These are phyloP conservation scores for Physcomitrium patens DNA, from an alignment of 225 moss, liverwort and hornwort genomes.

Conservation along the genomic window DNA sequence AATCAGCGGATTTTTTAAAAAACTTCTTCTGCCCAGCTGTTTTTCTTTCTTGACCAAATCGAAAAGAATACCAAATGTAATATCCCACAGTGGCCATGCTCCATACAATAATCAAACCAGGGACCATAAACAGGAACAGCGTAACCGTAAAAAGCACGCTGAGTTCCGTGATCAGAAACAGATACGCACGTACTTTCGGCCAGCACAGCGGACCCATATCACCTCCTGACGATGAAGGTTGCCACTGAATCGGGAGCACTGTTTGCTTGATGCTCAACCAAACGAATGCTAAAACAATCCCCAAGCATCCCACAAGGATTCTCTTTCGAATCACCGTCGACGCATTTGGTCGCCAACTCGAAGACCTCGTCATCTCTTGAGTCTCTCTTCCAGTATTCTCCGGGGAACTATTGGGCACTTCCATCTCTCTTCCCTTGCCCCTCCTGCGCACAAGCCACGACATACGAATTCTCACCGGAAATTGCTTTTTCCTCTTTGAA, in stretches of 20 bases:
- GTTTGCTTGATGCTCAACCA: slow-evolving; percentile 52
- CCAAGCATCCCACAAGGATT: slow-evolving; percentile 39
- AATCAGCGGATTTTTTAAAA: slow-evolving; percentile 39
- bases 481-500: too few species aligned
- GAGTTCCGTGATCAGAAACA: slow-evolving; percentile 43
- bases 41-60: slow-evolving; percentile 34
- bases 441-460: slow-evolving; percentile 27
- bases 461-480: not conserved
- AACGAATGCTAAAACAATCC: slow-evolving; percentile 41
- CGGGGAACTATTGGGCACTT: not conserved
- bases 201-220: slow-evolving; percentile 39
- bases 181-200: slow-evolving; percentile 49
- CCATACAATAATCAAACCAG: slow-evolving; percentile 60
- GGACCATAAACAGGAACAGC: slow-evolving; percentile 57
- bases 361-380: not conserved
- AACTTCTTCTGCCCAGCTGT: slow-evolving; percentile 31
- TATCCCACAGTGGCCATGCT: slow-evolving; percentile 52
- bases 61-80: slow-evolving; percentile 38
- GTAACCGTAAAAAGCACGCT: slow-evolving; percentile 47
- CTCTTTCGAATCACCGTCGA: slow-evolving; percentile 56
- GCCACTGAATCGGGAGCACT: slow-evolving; percentile 47
- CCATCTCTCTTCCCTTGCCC: slow-evolving; percentile 18
- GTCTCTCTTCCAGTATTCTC: not conserved
- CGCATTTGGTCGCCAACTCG: slow-evolving; percentile 26
- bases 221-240: slow-evolving; percentile 43